phyloP scores from a whole-genome alignment of 2,329 filamentous ascomycete species.

The Bipolaris bicolor region DNA sequence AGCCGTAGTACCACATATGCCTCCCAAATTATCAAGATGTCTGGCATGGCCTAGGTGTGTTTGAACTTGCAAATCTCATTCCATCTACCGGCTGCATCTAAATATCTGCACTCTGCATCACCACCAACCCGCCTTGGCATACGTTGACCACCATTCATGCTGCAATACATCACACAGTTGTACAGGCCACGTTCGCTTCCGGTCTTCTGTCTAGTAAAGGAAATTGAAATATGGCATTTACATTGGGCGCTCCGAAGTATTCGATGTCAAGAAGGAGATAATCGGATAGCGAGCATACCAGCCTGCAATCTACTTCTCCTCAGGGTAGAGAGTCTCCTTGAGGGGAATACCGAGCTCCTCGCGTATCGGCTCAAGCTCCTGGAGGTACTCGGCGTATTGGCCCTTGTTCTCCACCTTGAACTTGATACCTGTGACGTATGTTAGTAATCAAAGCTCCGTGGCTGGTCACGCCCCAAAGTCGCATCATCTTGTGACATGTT shows the following conservation, averaged over 20 bases:
- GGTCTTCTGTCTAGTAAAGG: slow-evolving; percentile 28
- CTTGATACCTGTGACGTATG: slow-evolving; percentile 75
- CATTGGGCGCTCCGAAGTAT: slow-evolving; percentile 26
- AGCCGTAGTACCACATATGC: background rate
- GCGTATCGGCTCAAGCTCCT: slow-evolving; percentile 88
- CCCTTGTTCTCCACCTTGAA: slow-evolving; percentile 98
- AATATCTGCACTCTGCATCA: slow-evolving; percentile 26
- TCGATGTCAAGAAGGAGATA: slow-evolving; percentile 18
- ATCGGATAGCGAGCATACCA: slow-evolving; percentile 18
- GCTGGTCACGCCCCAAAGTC: slow-evolving; percentile 9
- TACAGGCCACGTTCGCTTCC: slow-evolving; percentile 31
- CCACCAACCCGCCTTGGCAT: background rate
- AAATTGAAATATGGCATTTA: slow-evolving; percentile 33
- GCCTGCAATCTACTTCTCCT: slow-evolving; percentile 43
- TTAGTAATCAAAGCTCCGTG: slow-evolving; percentile 32
- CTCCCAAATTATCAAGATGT: no score
- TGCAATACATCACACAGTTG: slow-evolving; percentile 36
- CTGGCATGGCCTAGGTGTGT: slow-evolving; percentile 15
- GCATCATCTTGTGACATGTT: background rate
- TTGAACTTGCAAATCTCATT: slow-evolving; percentile 26
- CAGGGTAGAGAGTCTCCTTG: slow-evolving; percentile 91
- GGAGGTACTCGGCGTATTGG: slow-evolving; percentile 96
- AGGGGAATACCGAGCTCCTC: slow-evolving; percentile 91
- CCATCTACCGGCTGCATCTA: slow-evolving; percentile 33
- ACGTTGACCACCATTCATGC: slow-evolving; percentile 14